Base-by-base conservation (phyloP, 1,139 yeast genomes). In the Debaryomyces robertsiae region DNA sequence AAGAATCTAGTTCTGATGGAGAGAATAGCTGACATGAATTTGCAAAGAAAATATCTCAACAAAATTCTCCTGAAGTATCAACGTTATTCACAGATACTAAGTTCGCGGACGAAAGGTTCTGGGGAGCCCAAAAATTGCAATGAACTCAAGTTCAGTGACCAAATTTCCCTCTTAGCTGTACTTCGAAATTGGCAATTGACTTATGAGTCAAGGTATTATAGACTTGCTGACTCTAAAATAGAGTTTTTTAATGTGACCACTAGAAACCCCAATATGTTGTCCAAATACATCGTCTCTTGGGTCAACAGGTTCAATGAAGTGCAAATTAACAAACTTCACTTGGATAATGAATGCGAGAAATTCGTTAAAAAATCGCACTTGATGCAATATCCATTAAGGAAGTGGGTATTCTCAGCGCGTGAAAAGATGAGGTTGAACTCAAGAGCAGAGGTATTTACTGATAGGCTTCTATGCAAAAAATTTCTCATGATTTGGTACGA, bases 401-500 rank as follows among this genome's bases (percentile, higher is more conserved):
- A 35, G 9, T 61, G 64, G 63, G 27, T 31, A 7, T 7, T 23
- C 9, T 10, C 29, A 5, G 27, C 42, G 10, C 33, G 15, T 13
- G 14, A 23, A 6, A 36, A 27, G 18, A n/a, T 36, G 9, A 24
- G 38, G 9, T 27, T 36, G 10, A 14, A 16, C 10, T 6, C 19
- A 24, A 23, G 30, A 10, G 40, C 44, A 7, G 30, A 27, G 16
- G 25, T 44, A 0, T 68, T 69, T 46, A 57, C 61, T 28, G 37
- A 44, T 1, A 44, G 46, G 1, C 43, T 66, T 3, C 49, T 67
- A 2, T 46, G 48, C 33, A 68, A 67, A 41, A 66, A 63, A 46
- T 57, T 53, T 27, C 43, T 63, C 38, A 48, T 63, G 2, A 57
- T 60, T 6, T 70, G 75, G 75, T 68, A 65, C 40, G 67, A 66